Evolutionary conservation across 1,284 basidiomycete genomes (phyloP), one percentile per base, ranked within the genome.

Genomic region (Anthracocystis walkeri): DNA sequence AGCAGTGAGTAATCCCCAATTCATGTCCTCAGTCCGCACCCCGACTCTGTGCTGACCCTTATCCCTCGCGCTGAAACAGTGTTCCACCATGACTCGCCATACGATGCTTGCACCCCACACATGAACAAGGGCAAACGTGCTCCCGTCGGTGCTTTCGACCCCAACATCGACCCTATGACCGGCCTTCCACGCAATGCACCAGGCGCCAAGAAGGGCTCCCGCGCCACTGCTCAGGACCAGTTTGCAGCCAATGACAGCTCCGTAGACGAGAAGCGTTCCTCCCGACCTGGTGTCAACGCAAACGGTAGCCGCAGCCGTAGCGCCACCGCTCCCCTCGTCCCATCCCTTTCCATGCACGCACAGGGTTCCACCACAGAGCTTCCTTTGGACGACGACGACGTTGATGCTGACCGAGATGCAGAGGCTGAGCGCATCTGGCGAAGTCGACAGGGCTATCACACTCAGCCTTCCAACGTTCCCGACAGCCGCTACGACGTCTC

Each of bases 21-120:
- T 29, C 25, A 11, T 11, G 8, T 25, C n/a, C n/a, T 16, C 5
- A 21, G 2, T 4, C 12, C 11, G 48, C 4, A 5, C 14, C 42
- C 16, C 35, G 33, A n/a, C 11, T 56, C 23, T 12, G 35, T 40
- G 38, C 52, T 48, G 2, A 50, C 41, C 33, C 10, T 33, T 16
- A 1, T 11, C 7, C 20, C 14, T 23, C 18, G 33, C n/a, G 31
- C 29, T 23, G 16, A 7, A 11, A 25, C 60, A 76, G 64, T 84
- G 68, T 84, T 84, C 67, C 83, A 84, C 61, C 83, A 84, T 60
- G 83, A 84, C 62, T 83, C 82, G 50, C 83, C 83, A 0, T 84
- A 84, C 62, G 83, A 84, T 48, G 83, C 83, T 8, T 82, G 81
- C 63, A 69, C 80, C 0, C 82, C 82, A 11, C 82, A 83, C 65